Evolutionary conservation across 208 protist genomes (phyloP).

Genomic region (Trypanosoma brucei): DNA sequence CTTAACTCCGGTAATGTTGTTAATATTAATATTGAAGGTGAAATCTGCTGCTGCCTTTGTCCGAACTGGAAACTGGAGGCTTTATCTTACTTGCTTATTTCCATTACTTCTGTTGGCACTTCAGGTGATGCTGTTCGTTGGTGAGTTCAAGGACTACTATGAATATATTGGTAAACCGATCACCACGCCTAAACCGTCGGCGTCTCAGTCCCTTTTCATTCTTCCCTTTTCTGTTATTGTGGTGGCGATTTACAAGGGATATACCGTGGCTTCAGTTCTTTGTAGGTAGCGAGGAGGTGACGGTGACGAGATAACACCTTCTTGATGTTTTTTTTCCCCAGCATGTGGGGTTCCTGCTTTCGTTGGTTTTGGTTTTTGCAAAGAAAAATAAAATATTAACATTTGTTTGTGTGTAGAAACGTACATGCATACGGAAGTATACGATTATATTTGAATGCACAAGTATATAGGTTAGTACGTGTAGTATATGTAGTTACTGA

Average conservation of each 20-base stretch:
- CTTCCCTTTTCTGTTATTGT: conserved; percentile 1
- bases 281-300: background rate
- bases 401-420: no score
- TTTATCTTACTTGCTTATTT: background rate
- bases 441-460: no score
- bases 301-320: no score
- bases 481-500: no score
- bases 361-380: no score
- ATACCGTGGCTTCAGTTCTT: background rate
- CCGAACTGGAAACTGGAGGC: background rate
- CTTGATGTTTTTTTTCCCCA: no score
- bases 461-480: no score
- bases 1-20: conserved; percentile 2
- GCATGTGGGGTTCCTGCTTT: no score
- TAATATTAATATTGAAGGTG: conserved; percentile 4
- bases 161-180: background rate
- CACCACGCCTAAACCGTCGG: background rate
- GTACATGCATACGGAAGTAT: no score
- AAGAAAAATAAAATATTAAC: no score
- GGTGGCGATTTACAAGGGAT: background rate
- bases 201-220: conserved; percentile 1
- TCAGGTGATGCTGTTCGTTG: conserved; percentile 3
- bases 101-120: background rate
- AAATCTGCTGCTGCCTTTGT: background rate
- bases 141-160: conserved; percentile 9